Evolutionary conservation across 1,284 basidiomycete species (phyloP).

Genomic region (Somion occarium): DNA sequence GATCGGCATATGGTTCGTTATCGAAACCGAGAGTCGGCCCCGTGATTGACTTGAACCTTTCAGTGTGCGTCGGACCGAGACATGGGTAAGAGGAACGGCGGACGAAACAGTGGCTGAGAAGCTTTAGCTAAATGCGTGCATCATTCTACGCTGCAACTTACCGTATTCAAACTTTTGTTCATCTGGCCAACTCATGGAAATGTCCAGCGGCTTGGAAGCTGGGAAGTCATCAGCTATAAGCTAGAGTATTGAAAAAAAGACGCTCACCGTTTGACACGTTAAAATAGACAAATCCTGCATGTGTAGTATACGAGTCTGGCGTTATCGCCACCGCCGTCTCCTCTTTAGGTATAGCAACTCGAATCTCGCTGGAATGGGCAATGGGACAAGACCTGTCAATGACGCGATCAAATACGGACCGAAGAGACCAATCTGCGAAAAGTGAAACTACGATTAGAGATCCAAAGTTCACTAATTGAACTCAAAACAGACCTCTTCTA

Average conservation of each 20-base stretch:
- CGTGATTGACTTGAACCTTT: slow-evolving; percentile 74
- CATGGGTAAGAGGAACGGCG: slow-evolving; percentile 24
- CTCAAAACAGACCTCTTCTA: slow-evolving; percentile 46
- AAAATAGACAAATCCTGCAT: slow-evolving; percentile 38
- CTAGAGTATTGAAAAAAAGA: slow-evolving; percentile 6
- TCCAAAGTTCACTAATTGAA: neutral
- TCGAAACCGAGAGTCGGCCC: slow-evolving; percentile 65
- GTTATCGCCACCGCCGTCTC: slow-evolving; percentile 36
- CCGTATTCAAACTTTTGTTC: slow-evolving; percentile 51
- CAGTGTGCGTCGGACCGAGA: slow-evolving; percentile 71
- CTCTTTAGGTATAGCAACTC: slow-evolving; percentile 41
- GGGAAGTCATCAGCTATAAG: slow-evolving; percentile 8
- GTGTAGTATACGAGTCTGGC: slow-evolving; percentile 42
- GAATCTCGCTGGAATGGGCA: slow-evolving; percentile 47
- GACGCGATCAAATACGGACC: slow-evolving; percentile 65
- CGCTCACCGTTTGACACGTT: slow-evolving; percentile 44
- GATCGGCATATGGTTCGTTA: slow-evolving; percentile 59
- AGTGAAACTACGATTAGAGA: neutral
- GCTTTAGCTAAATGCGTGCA: neutral
- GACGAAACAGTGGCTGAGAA: slow-evolving; percentile 24
- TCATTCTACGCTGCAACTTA: slow-evolving; percentile 27
- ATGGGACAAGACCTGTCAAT: slow-evolving; percentile 63
- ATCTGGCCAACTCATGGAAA: slow-evolving; percentile 53
- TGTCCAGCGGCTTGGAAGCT: slow-evolving; percentile 35
- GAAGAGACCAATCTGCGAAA: slow-evolving; percentile 83